Evolutionary conservation across 225 moss, liverwort and hornwort genomes (phyloP), one percentile per base, ranked within the genome.

Genomic region (Antitrichia curtipendula): DNA sequence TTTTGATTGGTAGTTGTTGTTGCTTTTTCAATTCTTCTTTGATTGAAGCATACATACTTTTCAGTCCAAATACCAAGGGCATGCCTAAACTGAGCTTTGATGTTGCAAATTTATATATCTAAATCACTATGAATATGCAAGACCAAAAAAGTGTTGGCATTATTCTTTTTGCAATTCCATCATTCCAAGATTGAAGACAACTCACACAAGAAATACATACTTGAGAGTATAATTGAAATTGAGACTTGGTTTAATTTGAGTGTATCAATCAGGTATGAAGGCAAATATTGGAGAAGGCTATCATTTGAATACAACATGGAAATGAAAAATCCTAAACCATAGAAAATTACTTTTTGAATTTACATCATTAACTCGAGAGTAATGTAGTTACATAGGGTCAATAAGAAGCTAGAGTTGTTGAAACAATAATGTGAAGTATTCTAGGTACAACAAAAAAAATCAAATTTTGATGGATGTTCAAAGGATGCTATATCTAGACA

Each of bases 171-270:
- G 36, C 9, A 9, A 53, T 53, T 6, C 22, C 34, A 21, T 1
- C 3, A 3, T 24, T 40, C 25, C 0, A 3, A 69, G 8, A 15
- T 70, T 15, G 27, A 70, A 70, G 27, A 5, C 25, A 25, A 70
- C 0, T 41, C 1, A 70, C 0, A 0, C 41, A 70, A 0, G 2
- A 70, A 14, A 8, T 41, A 41, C 0, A 3, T 69, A 40, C 5
- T 14, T 71, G 8, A 71, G 6, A 71, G 27, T 2, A 5, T 5
- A 71, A 71, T 41, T 9, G 27, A 27, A 71, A 27, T 41, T 9
- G 16, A 43, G 1, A 25, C 5, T 43, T 71, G 16, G 2, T 16
- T 70, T 43, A 9, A 16, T 43, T 43, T 71, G 16, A 43, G 1
- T 70, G 6, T 9, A 43, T 27, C 9, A 27, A 27, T 71, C 5